Percentiles rank a stretch among this genome's conserved stretches.
phyloP scores from a whole-genome alignment of 768 basidiomycete genomes.

The Macrocybe gigantea region DNA sequence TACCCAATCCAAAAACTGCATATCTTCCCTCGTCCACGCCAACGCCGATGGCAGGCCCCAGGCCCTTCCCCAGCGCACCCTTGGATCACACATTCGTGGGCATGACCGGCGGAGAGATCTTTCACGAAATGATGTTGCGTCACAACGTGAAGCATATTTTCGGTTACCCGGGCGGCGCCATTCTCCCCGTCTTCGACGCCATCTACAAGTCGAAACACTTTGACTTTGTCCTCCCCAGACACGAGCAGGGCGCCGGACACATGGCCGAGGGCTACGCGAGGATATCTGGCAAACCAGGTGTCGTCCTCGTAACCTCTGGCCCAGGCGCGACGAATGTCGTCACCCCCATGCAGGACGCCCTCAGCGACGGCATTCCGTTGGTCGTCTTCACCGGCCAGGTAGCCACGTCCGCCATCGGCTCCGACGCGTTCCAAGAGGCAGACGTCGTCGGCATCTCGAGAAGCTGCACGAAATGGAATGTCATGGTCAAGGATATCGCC shows the following conservation, averaged over 20 bases:
- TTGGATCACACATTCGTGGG: constrained; percentile 88
- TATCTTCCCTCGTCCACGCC: constrained; percentile 24
- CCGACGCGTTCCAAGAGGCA: constrained; percentile 98
- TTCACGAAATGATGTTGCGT: constrained; percentile 99
- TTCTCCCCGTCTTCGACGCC: constrained; percentile 99
- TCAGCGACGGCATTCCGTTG: constrained; percentile 90
- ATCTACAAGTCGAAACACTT: constrained; percentile 96
- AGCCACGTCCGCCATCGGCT: constrained; percentile 98
- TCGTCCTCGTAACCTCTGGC: constrained; percentile 96
- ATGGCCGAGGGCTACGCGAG: constrained; percentile 99
- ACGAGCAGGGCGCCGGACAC: constrained; percentile 98
- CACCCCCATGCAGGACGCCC: constrained; percentile 96
- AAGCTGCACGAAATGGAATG: constrained; percentile 99
- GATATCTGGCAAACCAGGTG: constrained; percentile 95
- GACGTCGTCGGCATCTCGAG: constrained; percentile 95
- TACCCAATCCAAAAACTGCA: constrained; percentile 29
- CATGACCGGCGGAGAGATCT: constrained; percentile 93
- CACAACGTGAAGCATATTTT: constrained; percentile 96
- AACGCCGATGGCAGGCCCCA: constrained; percentile 17
- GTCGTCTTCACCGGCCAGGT: constrained; percentile 97
- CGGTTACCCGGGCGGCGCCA: constrained; percentile 97
- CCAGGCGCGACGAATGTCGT: constrained; percentile 98
- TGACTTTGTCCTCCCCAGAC: constrained; percentile 91
- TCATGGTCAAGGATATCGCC: constrained; percentile 96
- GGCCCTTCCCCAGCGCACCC: constrained; percentile 37